phyloP scores from a whole-genome alignment of 2,329 filamentous ascomycete species.

The Colletotrichum caudatum region DNA sequence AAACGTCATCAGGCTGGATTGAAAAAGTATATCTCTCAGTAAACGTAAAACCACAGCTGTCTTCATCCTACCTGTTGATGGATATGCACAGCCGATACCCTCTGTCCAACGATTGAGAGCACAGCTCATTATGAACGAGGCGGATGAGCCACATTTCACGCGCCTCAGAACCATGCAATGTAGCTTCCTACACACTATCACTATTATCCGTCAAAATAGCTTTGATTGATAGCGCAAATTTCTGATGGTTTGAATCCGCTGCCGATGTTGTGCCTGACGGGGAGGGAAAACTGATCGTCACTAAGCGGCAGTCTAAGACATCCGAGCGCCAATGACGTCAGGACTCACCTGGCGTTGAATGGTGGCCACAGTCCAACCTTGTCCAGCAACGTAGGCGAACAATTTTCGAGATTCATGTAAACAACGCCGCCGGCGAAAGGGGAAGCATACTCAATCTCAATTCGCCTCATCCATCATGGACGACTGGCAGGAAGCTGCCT shows the following conservation, averaged over 20 bases:
- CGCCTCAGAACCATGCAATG: rapidly evolving
- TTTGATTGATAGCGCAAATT: background rate
- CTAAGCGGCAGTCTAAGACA: background rate
- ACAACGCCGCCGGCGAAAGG: background rate
- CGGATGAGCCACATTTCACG: background rate
- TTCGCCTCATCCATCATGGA: background rate
- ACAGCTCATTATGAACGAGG: too few species aligned
- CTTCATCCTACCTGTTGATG: background rate
- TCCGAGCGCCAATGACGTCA: conserved; percentile 11
- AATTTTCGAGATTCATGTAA: too few species aligned
- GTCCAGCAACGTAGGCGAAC: background rate
- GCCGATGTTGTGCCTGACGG: too few species aligned
- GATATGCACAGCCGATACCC: too few species aligned
- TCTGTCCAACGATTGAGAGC: background rate
- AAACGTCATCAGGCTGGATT: background rate
- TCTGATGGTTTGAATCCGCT: background rate
- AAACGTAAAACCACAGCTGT: background rate
- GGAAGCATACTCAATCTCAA: too few species aligned
- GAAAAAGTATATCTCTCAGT: too few species aligned
- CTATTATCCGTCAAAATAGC: background rate
- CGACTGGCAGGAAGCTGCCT: conserved; percentile 37
- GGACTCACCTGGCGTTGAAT: background rate
- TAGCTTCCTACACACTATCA: background rate
- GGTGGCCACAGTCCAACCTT: background rate
- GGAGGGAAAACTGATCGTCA: too few species aligned